Base-by-base conservation (phyloP, 192 early-diverging fungal species). In the Backusella psychrophila region DNA sequence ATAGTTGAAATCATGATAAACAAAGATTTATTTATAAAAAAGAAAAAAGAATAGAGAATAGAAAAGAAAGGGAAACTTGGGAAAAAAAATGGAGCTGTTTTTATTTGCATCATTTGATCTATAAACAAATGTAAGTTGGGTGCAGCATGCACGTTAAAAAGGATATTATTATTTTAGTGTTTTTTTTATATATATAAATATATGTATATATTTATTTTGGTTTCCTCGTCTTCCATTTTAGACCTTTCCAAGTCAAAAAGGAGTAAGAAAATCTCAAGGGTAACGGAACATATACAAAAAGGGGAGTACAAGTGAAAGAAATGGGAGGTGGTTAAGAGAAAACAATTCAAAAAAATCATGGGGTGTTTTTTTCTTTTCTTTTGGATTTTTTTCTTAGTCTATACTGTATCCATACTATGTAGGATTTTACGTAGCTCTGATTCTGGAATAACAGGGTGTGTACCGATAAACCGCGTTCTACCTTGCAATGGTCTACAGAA, bases 401-500 rank as follows among this genome's bases (percentile, higher is more conserved):
- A 63, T 12, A 63, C 12, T 63, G 23, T 29, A 31, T 72, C 41
- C 38, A 72, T 31, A 9, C 42, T 69, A 31, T 68, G 65, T 49
- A 79, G 35, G 0, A 74, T 70, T 23, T 79, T 56, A 6, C 66
- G 36, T 12, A 79, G 26, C 65, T 79, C 78, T 11, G 83, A 83
- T 69, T 84, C 82, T 66, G 81, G 73, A 67, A 89, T 84, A 11
- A 88, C 84, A 19, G 85, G 84, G 2, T 85, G 87, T 69, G 85
- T 75, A 35, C 87, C 87, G 52, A 87, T 86, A 74, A 85, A 88
- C 75, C 81, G 85, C 12, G 88, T 85, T 75, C 85, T 88, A 19
- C 76, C 38, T 71, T 88, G 85, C 34, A 88, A 70, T 66, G 85
- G 82, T 42, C 34, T 49, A 41, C 88, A 89, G 5, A 89, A 73